A percentile compares a stretch with the other conserved stretches of the same genome.
phyloP scores from a whole-genome alignment of 306 rosid species.

The Lathyrus tuberosus region DNA sequence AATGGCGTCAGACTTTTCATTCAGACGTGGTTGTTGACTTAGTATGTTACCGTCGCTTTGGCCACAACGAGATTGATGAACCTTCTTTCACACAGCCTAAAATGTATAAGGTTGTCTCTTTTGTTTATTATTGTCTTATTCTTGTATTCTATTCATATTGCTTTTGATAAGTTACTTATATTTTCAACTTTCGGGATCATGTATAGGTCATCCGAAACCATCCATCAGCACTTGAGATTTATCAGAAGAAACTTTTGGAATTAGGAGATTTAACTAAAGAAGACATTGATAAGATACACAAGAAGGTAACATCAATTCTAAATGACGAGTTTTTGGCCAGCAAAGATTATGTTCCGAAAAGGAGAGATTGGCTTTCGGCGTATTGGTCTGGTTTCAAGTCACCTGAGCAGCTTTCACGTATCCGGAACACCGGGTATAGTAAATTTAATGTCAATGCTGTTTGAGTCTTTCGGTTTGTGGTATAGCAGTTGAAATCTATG shows the following conservation, averaged over 20 bases:
- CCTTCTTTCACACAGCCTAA: slow-evolving; percentile 97
- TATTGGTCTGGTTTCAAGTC: slow-evolving; percentile 98
- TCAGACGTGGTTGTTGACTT: slow-evolving; percentile 87
- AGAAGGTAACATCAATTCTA: slow-evolving; percentile 67
- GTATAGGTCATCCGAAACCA: slow-evolving; percentile 79
- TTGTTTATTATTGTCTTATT: slow-evolving; percentile 1
- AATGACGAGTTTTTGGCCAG: slow-evolving; percentile 83
- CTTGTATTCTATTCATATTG: slow-evolving; percentile 7
- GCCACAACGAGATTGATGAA: slow-evolving; percentile 95
- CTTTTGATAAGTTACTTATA: slow-evolving; percentile 30
- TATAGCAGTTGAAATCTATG: slow-evolving; percentile 19
- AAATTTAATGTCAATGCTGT: slow-evolving; percentile 14
- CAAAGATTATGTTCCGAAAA: slow-evolving; percentile 76
- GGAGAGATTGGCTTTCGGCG: slow-evolving; percentile 97
- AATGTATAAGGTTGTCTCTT: slow-evolving; percentile 78
- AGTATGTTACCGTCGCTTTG: slow-evolving; percentile 89
- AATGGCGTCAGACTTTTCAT: slow-evolving; percentile 92
- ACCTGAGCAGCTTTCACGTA: slow-evolving; percentile 89
- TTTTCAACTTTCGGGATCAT: slow-evolving; percentile 32
- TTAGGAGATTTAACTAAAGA: slow-evolving; percentile 65
- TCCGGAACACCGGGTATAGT: slow-evolving; percentile 82
- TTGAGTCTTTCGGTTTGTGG: slow-evolving; percentile 24
- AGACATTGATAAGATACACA: slow-evolving; percentile 63
- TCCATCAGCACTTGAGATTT: slow-evolving; percentile 79
- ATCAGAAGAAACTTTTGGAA: slow-evolving; percentile 78